A percentile compares a stretch with the other conserved stretches of the same genome.
These are phyloP conservation scores for Xerocomus potaroensis DNA, from an alignment of 768 basidiomycete genomes.

Conservation along the genomic window DNA sequence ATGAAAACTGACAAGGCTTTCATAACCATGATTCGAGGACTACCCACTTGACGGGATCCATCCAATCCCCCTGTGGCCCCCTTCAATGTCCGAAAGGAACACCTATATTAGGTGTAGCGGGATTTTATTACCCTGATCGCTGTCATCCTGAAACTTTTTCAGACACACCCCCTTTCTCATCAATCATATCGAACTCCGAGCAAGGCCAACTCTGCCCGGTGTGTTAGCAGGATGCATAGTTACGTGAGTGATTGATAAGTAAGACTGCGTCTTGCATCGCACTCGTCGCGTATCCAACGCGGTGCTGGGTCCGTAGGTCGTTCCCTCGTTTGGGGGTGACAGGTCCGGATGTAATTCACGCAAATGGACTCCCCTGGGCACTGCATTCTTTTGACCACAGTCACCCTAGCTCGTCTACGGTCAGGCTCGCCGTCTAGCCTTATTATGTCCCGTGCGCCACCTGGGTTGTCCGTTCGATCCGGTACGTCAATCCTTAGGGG, in stretches of 20 bases:
- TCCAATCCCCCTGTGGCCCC: neutral
- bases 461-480: no score
- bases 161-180: no score
- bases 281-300: neutral
- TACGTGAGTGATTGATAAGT: neutral
- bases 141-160: no score
- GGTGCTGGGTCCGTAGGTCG: no score
- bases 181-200: neutral
- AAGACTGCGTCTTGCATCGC: neutral
- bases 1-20: neutral
- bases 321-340: neutral
- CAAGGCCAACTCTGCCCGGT: slow-evolving; percentile 11
- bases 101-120: neutral
- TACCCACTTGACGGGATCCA: neutral
- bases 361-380: slow-evolving; percentile 4
- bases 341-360: neutral
- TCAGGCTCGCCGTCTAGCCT: neutral
- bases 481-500: neutral
- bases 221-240: neutral
- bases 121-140: no score
- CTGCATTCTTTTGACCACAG: neutral
- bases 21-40: slow-evolving; percentile 5
- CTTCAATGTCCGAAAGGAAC: no score
- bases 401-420: neutral
- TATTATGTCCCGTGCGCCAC: no score